Evolutionary conservation across 495 filamentous ascomycete species (phyloP), one percentile per base, ranked within the genome.

Genomic region (Letharia lupina): DNA sequence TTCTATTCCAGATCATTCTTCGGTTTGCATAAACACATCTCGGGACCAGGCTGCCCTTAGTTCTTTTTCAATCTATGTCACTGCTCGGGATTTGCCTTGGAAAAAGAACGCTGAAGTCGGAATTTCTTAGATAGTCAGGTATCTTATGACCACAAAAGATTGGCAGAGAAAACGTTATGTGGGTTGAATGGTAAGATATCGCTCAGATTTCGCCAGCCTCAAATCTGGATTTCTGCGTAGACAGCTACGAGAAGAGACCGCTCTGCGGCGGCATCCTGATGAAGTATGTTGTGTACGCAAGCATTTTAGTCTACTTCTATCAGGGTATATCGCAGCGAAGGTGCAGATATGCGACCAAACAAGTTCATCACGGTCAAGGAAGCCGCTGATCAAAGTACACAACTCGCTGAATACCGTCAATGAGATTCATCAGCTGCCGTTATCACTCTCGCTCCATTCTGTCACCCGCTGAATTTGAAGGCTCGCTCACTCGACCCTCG

Each of bases 401-500:
- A 45, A 64, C 4, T 35, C 18, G 40, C 41, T 62, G 18, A 12
- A 47, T 10, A 56, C 8, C 33, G 41, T 62, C 15, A 44, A 58
- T 4, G 33, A 57, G 52, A 66, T 20, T 66, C 35, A 42, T 66
- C 15, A 42, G 13, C 8, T 41, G 66, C 18, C 50, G 28, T 33
- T 15, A 28, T 62, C 13, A 28, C 33, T 37, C 4, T 42, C 64
- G n/a, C 16, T 61, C 39, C 41, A 41, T 47, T 23, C 20, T 47
- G 47, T 13, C 60, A 40, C 41, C 13, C 42, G 18, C 11, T 44
- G 7, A 35, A 39, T 45, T 9, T 39, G 35, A 52, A 45, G 37
- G 18, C 56, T 61, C 35, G 42, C 59, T 66, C 52, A 71, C 20
- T 35, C 64, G 45, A 52, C 39, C 18, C 63, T 45, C 67, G 65